Base-by-base conservation (phyloP, 2,329 filamentous ascomycete species). In the Trichoderma sp. region DNA sequence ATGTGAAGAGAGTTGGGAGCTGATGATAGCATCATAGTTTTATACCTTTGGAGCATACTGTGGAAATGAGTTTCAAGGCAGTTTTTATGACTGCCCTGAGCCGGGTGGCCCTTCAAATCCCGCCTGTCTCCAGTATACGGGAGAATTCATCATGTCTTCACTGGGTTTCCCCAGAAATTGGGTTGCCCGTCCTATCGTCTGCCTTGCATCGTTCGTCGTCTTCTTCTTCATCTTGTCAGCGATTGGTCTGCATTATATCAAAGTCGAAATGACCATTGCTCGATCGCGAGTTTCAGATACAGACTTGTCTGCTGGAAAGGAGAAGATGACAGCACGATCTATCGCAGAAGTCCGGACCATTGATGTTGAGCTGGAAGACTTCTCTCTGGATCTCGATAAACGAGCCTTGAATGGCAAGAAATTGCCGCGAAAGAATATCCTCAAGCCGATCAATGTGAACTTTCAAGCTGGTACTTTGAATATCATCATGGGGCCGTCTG, bases 401-500 rank as follows among this genome's bases (percentile, higher is more conserved):
- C 83, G 86, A 31, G 83, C 83, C 0, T 70, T 84, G 0, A 79
- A 81, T 1, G 86, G 87, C 10, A 85, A 83, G 73, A 88, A 81
- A 69, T 71, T 85, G 1, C 84, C 85, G 0, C 81, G 79, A 0
- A 88, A 87, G 75, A 84, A 79, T 0, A 93, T 94, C 13, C 80
- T 94, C 16, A 85, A 89, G 67, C 89, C 90, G 0, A 84, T 94
- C 14, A 89, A 85, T 1, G 83, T 90, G 0, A 87, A 86, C 0
- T 94, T 94, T 72, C 84, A 87, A 58, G 86, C 92, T 0, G 91
- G 91, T 0, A 82, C 86, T 16, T 76, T 94, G 16, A 94, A 94
- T 71, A 85, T 93, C 29, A 92, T 94, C 72, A 93, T 94, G 91
- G 92, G 92, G 0, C 92, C 92, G 0, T 93, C 91, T 0, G 92